Evolutionary conservation across 108 stramenopile species (phyloP), one percentile per base, ranked within the genome.

Genomic region (Nannochloropsis gaditana): DNA sequence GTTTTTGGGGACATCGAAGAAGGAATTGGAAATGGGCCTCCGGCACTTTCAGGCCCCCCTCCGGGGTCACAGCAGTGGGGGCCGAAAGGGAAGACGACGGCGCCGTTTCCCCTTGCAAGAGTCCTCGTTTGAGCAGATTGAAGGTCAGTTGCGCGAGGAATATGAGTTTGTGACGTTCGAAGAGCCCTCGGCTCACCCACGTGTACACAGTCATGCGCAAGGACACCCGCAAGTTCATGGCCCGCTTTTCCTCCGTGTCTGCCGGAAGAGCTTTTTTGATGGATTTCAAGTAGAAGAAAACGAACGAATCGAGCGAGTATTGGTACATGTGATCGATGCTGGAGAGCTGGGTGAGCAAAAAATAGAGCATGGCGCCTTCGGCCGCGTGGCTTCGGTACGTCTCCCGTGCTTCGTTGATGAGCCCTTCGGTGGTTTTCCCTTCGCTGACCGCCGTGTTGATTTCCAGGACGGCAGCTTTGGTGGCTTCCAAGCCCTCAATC

Each of bases 351-450:
- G 95, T 96, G 44, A 96, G 91, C 80, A 95, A 91, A 92, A 96
- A 95, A 90, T 96, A 96, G 9, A 96, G 91, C 95, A 96, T 96
- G n/a, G 95, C 95, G 21, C 95, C 95, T 85, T 96, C 95, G 2
- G 94, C 87, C 41, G 95, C 95, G 84, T 94, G 94, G 11, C 92
- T 92, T 5, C 95, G 89, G 92, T 95, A 96, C 47, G 91, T 84
- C 87, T 96, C 95, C 44, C 95, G 92, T 11, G 94, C 94, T 84
- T 91, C 84, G 84, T 93, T 92, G 80, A 96, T 95, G 79, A 94
- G 93, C 41, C 87, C 87, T 86, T 94, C 91, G 5, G 94, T 94
- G 44, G 92, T 90, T 87, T 93, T 92, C 43, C 94, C 95, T 45
- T 88, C 93, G 43, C 85, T 94, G 17, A 96, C 94, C 17, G 95